These are phyloP conservation scores for Solanum peruvianum DNA, from an alignment of 257 asterid genomes.

Conservation along the genomic window DNA sequence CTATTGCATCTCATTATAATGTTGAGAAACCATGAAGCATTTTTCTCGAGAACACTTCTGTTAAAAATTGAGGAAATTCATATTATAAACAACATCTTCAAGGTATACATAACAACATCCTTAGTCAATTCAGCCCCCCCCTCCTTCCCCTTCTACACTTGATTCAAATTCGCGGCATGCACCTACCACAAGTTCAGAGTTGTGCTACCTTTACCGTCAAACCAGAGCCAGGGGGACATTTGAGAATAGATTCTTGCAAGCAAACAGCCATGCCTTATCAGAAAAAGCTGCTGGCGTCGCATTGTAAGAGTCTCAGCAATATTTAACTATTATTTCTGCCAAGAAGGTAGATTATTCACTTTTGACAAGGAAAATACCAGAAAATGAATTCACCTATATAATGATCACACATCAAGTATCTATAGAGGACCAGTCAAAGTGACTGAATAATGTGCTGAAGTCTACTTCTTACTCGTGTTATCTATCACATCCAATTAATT, in stretches of 20 bases:
- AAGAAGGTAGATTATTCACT: neutral
- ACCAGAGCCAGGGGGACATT: neutral
- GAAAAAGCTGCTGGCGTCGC: neutral
- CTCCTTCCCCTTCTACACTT: neutral
- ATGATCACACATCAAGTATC: neutral
- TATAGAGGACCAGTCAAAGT: neutral
- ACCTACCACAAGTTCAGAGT: neutral
- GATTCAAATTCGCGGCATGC: neutral
- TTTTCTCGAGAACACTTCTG: neutral
- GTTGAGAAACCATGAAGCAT: neutral
- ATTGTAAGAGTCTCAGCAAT: neutral
- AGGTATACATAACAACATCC: neutral
- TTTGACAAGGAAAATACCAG: neutral
- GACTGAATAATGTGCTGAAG: neutral
- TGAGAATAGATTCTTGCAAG: neutral
- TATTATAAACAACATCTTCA: neutral
- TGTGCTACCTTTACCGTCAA: neutral
- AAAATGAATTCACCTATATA: neutral
- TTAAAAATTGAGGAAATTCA: neutral
- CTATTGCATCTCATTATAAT: neutral
- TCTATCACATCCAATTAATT: neutral
- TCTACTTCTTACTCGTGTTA: neutral
- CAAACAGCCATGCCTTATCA: neutral
- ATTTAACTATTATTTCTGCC: neutral
- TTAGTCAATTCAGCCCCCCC: neutral